Conservation (phyloP, 148 eudicot species). For the Diospyros kaki region DNA sequence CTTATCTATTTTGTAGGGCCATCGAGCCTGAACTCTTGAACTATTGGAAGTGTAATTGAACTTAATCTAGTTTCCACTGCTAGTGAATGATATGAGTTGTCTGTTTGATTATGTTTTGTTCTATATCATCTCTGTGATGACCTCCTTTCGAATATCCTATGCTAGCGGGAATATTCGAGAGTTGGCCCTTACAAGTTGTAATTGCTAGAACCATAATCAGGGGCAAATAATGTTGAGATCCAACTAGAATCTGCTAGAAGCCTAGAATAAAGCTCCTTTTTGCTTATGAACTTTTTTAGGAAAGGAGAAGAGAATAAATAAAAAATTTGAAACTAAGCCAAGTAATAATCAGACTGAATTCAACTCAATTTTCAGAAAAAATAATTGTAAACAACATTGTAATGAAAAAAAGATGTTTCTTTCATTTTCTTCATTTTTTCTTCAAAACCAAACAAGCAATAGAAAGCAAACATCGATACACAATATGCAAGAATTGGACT, state of each 20-base stretch:
- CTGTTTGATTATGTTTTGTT: too few species aligned
- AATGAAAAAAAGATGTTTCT: background rate
- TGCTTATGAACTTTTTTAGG: background rate
- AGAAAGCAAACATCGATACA: background rate
- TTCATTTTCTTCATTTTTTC: background rate
- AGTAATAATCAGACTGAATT: background rate
- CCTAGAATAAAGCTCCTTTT: background rate
- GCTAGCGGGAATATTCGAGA: too few species aligned
- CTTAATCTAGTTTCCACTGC: too few species aligned
- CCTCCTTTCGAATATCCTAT: too few species aligned
- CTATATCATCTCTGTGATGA: too few species aligned
- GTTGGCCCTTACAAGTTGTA: constrained; percentile 1
- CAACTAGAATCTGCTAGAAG: background rate
- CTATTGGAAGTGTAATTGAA: too few species aligned
- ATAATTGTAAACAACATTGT: background rate
- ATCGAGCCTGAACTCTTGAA: too few species aligned
- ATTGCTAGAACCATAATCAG: too few species aligned
- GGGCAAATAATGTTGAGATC: background rate
- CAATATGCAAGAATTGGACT: background rate
- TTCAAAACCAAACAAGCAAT: background rate
- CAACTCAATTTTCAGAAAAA: background rate
- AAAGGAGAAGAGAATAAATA: background rate
- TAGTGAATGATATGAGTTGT: too few species aligned
- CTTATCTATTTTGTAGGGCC: too few species aligned
- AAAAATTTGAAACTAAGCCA: background rate